phyloP scores from a whole-genome alignment of 2,329 filamentous ascomycete species.

The Phialophora macrospora region DNA sequence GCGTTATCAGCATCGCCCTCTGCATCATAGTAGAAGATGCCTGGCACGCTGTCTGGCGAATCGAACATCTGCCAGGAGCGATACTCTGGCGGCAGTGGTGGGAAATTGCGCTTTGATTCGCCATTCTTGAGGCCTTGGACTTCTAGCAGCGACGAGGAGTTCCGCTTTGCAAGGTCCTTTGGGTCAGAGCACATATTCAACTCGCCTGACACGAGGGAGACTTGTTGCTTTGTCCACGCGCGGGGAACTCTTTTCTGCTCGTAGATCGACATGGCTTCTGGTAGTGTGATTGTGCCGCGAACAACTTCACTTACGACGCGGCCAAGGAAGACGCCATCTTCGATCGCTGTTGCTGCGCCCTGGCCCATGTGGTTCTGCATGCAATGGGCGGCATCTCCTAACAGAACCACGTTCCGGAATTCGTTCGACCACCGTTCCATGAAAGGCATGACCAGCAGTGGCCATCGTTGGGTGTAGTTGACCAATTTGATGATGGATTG shows the following conservation, averaged over 20 bases:
- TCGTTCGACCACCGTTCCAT: slow-evolving; percentile 48
- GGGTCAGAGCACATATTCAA: slow-evolving; percentile 24
- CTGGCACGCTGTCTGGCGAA: slow-evolving; percentile 20
- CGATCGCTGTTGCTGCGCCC: slow-evolving; percentile 50
- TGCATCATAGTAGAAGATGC: slow-evolving; percentile 31
- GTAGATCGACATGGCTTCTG: slow-evolving; percentile 47
- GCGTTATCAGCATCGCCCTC: slow-evolving; percentile 31
- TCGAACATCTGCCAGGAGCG: slow-evolving; percentile 29
- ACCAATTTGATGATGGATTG: slow-evolving; percentile 22
- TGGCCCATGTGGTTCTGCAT: slow-evolving; percentile 52
- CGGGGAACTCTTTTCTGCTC: slow-evolving; percentile 50
- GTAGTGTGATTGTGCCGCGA: slow-evolving; percentile 42
- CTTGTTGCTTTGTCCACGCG: slow-evolving; percentile 50
- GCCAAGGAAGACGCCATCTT: slow-evolving; percentile 51
- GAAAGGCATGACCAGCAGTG: slow-evolving; percentile 50
- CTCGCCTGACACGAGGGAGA: slow-evolving; percentile 37
- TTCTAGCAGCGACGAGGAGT: slow-evolving; percentile 9
- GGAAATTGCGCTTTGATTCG: slow-evolving; percentile 1
- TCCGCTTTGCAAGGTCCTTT: slow-evolving; percentile 14
- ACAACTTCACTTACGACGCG: slow-evolving; percentile 45
- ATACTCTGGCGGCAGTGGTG: slow-evolving; percentile 16
- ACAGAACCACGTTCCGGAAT: slow-evolving; percentile 49
- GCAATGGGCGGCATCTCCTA: slow-evolving; percentile 40
- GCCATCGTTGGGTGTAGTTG: slow-evolving; percentile 44
- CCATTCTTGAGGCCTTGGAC: slow-evolving; percentile 9